Percentiles rank a stretch among this genome's conserved stretches.
Evolutionary conservation across 768 basidiomycete species (phyloP).

Genomic region (Russula sp.): DNA sequence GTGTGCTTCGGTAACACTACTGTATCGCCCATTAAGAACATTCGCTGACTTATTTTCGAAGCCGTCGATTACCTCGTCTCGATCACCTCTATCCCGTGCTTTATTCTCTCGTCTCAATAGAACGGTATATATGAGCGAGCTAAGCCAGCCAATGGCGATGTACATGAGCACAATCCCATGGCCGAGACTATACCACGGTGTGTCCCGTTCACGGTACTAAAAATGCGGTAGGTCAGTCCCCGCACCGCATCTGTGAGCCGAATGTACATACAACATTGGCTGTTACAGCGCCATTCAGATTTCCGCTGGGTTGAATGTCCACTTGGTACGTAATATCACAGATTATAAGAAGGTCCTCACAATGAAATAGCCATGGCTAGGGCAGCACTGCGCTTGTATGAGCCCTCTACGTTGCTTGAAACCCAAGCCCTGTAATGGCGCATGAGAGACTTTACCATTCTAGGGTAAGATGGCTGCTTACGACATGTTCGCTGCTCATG

Average conservation of each 20-base stretch:
- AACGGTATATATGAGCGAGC: neutral
- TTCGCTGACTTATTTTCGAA: neutral
- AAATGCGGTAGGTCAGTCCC: neutral
- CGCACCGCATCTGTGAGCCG: neutral
- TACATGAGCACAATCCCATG: neutral
- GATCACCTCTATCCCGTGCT: constrained; percentile 53
- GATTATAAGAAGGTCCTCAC: neutral
- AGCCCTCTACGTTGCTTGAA: constrained; percentile 6
- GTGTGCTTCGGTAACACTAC: neutral
- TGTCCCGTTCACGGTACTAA: neutral
- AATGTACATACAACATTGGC: neutral
- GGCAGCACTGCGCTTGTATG: constrained; percentile 1
- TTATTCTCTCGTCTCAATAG: constrained; percentile 57
- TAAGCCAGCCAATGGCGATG: constrained; percentile 1
- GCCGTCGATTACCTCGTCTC: constrained; percentile 58
- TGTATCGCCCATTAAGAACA: neutral
- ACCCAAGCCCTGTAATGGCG: neutral
- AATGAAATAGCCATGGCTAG: neutral
- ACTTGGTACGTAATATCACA: constrained; percentile 61
- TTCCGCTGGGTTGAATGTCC: constrained; percentile 37
- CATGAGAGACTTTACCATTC: neutral
- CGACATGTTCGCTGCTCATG: neutral
- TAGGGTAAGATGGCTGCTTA: neutral
- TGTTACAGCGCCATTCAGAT: constrained; percentile 4
- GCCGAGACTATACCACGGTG: constrained; percentile 2